Base-by-base conservation (phyloP, 78 protist genomes). In the Dictyostelium capitatum region DNA sequence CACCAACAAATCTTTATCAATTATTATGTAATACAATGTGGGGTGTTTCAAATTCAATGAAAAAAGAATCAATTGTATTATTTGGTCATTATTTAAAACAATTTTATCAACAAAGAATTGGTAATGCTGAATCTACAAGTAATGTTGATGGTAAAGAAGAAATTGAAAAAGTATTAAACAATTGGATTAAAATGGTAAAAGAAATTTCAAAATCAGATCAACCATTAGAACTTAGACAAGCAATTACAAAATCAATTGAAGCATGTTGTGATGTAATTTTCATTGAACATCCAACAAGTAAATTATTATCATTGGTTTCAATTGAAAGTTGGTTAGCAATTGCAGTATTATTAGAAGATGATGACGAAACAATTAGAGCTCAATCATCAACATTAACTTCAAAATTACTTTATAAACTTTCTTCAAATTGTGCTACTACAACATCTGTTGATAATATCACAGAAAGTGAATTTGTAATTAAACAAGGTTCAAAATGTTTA, bases 241-340 rank as follows among this genome's bases (percentile, higher is more conserved):
- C 84, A 17, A 51, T 87, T 17, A 30, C 57, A 6, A 19, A 59
- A 41, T 54, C 93, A 23, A 25, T 87, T 8, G 72, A 77, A 51
- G 75, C 84, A 20, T 23, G 53, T 32, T 14, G 67, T 11, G n/a
- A 64, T 28, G 14, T 84, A 23, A 37, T 74, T 5, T 46, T 15
- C 14, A 10, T n/a, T 10, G 56, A 50, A 4, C 12, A 53, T n/a
- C 20, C 19, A 7, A 6, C 15, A 50, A 9, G 23, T 1, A 70
- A 65, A 23, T 14, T 48, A 23, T 37, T 79, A 41, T 51, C 65
- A 2, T 25, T n/a, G 4, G 75, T 84, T 15, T 25, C 53, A 9
- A 50, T 87, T 59, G 93, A 87, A 30, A 77, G 47, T 69, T 87
- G 93, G 93, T 51, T 87, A 17, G 62, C 84, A 28, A 4, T 87